Percentiles rank a stretch among this genome's conserved stretches.
Evolutionary conservation across 495 filamentous ascomycete species (phyloP).

Genomic region (Aspergillus indologenus): DNA sequence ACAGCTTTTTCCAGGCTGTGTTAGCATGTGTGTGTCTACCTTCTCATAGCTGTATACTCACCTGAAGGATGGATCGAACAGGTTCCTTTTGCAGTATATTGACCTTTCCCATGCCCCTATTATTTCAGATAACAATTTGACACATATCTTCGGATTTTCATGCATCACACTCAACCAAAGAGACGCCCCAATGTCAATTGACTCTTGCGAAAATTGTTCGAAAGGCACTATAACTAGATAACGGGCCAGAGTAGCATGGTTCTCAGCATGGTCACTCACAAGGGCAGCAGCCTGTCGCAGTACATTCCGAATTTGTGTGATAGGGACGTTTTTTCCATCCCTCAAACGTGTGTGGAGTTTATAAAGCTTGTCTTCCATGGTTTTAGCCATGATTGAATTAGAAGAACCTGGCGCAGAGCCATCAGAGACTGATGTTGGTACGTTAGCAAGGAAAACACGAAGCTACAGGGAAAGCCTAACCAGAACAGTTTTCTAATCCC

Average conservation of each 20-base stretch:
- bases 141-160: slow-evolving; percentile 85
- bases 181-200: slow-evolving; percentile 91
- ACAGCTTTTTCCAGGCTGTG: slow-evolving; percentile 50
- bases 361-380: slow-evolving; percentile 30
- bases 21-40: slow-evolving; percentile 12
- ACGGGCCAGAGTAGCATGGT: slow-evolving; percentile 73
- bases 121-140: slow-evolving; percentile 77
- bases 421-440: neutral
- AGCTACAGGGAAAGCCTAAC: slow-evolving; percentile 2
- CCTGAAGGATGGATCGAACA: slow-evolving; percentile 74
- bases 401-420: neutral
- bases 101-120: slow-evolving; percentile 83
- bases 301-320: slow-evolving; percentile 72
- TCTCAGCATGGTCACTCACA: slow-evolving; percentile 68
- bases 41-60: slow-evolving; percentile 29
- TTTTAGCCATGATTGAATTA: slow-evolving; percentile 20
- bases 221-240: slow-evolving; percentile 91
- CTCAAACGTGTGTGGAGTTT: slow-evolving; percentile 67
- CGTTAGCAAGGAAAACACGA: slow-evolving; percentile 7
- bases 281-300: slow-evolving; percentile 80
- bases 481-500: slow-evolving; percentile 14
- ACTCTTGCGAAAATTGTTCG: slow-evolving; percentile 85
- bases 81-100: slow-evolving; percentile 67
- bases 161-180: slow-evolving; percentile 96
- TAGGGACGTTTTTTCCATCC: slow-evolving; percentile 62